phyloP scores from a whole-genome alignment of 768 basidiomycete species.

The Pisolithus marmoratus region DNA sequence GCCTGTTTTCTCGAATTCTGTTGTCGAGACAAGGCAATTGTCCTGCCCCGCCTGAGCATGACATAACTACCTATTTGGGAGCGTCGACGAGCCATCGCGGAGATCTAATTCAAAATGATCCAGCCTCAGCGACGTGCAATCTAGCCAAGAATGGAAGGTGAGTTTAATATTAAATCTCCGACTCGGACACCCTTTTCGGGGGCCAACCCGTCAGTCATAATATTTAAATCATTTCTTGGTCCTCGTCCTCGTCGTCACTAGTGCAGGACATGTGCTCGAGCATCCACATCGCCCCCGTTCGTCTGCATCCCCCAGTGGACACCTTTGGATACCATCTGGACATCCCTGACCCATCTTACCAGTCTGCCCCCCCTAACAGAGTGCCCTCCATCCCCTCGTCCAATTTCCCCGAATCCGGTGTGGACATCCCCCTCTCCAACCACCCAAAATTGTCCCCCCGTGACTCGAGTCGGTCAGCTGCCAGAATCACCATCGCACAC shows the following conservation, averaged over 20 bases:
- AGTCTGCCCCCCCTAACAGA: neutral
- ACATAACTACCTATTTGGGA: neutral
- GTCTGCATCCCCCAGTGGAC: neutral
- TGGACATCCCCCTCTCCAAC: neutral
- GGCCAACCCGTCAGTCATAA: neutral
- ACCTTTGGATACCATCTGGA: no score
- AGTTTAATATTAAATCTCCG: no score
- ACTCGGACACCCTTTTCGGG: neutral
- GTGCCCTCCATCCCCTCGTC: neutral
- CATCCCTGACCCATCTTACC: neutral
- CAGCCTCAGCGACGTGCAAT: no score
- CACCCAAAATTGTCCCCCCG: slow-evolving; percentile 12
- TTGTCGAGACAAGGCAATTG: no score
- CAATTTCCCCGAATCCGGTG: neutral
- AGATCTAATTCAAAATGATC: no score
- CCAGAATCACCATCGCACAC: slow-evolving; percentile 42
- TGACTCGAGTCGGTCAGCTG: slow-evolving; percentile 1
- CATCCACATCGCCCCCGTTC: neutral
- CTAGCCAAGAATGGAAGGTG: no score
- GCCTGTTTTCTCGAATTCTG: no score
- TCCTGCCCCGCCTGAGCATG: no score
- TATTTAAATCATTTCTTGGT: neutral
- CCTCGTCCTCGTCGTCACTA: no score
- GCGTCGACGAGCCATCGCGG: neutral
- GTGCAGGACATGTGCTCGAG: no score